Conservation (phyloP, 306 rosid species). For the Dryas drummondii region DNA sequence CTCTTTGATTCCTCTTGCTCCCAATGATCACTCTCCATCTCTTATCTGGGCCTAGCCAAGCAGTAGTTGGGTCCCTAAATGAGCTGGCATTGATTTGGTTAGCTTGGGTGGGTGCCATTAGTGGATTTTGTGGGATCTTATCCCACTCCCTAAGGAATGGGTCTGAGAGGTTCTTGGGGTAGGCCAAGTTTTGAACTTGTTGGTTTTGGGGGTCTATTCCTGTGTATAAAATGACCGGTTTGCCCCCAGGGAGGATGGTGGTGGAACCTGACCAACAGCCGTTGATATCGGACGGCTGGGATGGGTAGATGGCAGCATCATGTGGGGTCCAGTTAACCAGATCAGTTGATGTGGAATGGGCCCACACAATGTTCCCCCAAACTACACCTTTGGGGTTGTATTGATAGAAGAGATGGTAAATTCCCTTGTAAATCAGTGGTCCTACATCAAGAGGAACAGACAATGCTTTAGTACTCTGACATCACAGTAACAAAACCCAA, state of each 20-base stretch:
- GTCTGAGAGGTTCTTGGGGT: slow-evolving; percentile 70
- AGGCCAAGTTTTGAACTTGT: slow-evolving; percentile 77
- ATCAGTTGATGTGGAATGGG: slow-evolving; percentile 79
- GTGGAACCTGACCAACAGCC: slow-evolving; percentile 94
- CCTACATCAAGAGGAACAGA: slow-evolving; percentile 31
- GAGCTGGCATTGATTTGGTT: slow-evolving; percentile 58
- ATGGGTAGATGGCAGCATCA: slow-evolving; percentile 59
- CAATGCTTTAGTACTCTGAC: neutral
- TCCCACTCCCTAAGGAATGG: slow-evolving; percentile 75
- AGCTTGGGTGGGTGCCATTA: slow-evolving; percentile 53
- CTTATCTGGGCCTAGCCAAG: slow-evolving; percentile 67
- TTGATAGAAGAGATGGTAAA: slow-evolving; percentile 80
- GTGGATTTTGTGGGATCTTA: slow-evolving; percentile 56
- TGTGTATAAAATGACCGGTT: slow-evolving; percentile 71
- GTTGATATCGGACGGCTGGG: slow-evolving; percentile 58
- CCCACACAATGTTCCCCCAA: slow-evolving; percentile 92
- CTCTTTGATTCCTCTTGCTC: slow-evolving; percentile 39
- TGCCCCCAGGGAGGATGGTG: slow-evolving; percentile 55
- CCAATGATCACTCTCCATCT: slow-evolving; percentile 66
- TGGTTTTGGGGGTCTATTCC: slow-evolving; percentile 57
- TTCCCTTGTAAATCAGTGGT: slow-evolving; percentile 63
- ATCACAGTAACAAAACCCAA: neutral
- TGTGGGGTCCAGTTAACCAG: slow-evolving; percentile 79
- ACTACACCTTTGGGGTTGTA: slow-evolving; percentile 68
- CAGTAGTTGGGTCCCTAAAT: slow-evolving; percentile 83